Percentiles rank a stretch among this genome's conserved stretches.
phyloP scores from a whole-genome alignment of 2,329 filamentous ascomycete genomes.

The Colletotrichum sublineola region DNA sequence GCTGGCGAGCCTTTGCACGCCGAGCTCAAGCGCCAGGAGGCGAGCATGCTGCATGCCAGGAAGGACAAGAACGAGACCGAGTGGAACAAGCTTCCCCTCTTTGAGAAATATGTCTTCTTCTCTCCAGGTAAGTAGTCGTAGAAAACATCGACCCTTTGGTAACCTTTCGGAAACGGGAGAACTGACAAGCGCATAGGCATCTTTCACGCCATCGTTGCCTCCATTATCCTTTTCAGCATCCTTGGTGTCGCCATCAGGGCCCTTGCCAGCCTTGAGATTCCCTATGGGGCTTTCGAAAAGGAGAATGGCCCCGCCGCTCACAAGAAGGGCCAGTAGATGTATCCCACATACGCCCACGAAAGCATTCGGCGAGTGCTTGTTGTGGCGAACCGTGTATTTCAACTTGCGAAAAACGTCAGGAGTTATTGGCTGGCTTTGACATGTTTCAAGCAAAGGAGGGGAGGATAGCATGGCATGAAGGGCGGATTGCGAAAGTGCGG shows the following conservation, averaged over 20 bases:
- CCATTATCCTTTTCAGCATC: constrained; percentile 80
- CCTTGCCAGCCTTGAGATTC: constrained; percentile 85
- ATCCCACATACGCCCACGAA: constrained; percentile 37
- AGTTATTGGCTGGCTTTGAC: constrained; percentile 41
- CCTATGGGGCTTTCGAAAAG: constrained; percentile 96
- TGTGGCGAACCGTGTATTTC: constrained; percentile 31
- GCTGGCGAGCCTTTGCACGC: constrained; percentile 71
- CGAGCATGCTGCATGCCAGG: constrained; percentile 45
- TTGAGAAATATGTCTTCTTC: constrained; percentile 96
- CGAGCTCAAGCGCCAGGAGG: constrained; percentile 77
- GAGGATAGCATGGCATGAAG: constrained; percentile 14
- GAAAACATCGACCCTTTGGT: background rate
- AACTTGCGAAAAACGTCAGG: constrained; percentile 29
- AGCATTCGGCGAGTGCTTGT: background rate
- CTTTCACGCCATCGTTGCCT: constrained; percentile 85
- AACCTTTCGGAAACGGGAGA: background rate
- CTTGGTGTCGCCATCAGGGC: constrained; percentile 83
- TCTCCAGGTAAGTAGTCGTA: constrained; percentile 76
- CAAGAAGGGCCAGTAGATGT: constrained; percentile 88
- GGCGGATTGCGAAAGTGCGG: constrained; percentile 7
- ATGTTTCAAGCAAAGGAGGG: constrained; percentile 28
- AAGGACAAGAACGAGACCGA: constrained; percentile 57
- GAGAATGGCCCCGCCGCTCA: constrained; percentile 91
- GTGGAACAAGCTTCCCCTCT: constrained; percentile 69
- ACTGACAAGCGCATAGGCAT: constrained; percentile 70